Evolutionary conservation across 78 protist genomes (phyloP).

Genomic region (Dictyostelium brefeldianum): DNA sequence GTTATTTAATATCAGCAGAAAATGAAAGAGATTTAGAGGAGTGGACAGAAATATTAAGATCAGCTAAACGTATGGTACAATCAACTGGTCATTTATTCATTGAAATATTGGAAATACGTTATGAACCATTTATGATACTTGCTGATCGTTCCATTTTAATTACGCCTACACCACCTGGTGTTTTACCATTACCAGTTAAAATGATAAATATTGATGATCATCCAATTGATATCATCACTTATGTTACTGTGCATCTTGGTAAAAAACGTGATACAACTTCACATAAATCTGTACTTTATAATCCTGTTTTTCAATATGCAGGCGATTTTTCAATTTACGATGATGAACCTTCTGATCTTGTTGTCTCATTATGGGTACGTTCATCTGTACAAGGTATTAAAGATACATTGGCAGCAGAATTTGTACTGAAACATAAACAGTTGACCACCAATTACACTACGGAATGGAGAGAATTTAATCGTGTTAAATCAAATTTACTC

Average conservation of each 20-base stretch:
- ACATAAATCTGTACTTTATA: slow-evolving; percentile 20
- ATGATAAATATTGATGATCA: background rate
- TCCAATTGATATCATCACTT: slow-evolving; percentile 49
- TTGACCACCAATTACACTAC: background rate
- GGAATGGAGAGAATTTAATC: slow-evolving; percentile 38
- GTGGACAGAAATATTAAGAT: slow-evolving; percentile 36
- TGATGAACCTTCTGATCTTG: slow-evolving; percentile 9
- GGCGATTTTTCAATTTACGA: slow-evolving; percentile 56
- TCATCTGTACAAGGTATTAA: slow-evolving; percentile 8
- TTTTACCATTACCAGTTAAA: background rate
- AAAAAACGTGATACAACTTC: slow-evolving; percentile 57
- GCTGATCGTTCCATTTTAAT: background rate
- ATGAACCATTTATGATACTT: background rate
- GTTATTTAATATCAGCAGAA: slow-evolving; percentile 50
- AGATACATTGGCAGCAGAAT: slow-evolving; percentile 64
- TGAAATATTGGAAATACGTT: slow-evolving; percentile 37
- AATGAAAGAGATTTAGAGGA: slow-evolving; percentile 73
- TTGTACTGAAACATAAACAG: background rate
- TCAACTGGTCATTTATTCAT: slow-evolving; percentile 45
- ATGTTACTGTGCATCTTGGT: slow-evolving; percentile 44
- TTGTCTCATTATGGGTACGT: slow-evolving; percentile 35
- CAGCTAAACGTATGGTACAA: slow-evolving; percentile 17
- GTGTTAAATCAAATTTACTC: slow-evolving; percentile 14
- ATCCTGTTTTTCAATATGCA: slow-evolving; percentile 50
- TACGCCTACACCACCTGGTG: background rate